Evolutionary conservation across 2,329 filamentous ascomycete genomes (phyloP), one percentile per base, ranked within the genome.

Genomic region (Aspergillus ustus): DNA sequence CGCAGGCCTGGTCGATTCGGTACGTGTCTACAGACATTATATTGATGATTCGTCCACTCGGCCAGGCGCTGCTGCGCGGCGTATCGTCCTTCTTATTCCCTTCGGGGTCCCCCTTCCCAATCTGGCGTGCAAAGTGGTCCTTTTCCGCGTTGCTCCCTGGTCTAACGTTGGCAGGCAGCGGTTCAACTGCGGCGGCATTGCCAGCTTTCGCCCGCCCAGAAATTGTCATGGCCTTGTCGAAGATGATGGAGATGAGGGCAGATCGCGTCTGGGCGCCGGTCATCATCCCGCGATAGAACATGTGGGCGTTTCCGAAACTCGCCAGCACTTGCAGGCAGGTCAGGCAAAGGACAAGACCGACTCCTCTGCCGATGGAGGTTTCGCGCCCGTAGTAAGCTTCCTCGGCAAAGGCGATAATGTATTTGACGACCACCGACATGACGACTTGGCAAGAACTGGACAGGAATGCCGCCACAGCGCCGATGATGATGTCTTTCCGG

Each of bases 21-120:
- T 96, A 96, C 0, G 93, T 95, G 73, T 98, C 94, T 48, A 95
- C 92, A 63, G 91, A 93, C 93, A 98, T 97, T 67, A 98, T 74
- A 68, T 95, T 96, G 73, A 95, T 88, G 55, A 98, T 91, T 64
- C 92, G 87, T 22, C 94, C 94, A 70, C 97, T 98, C 61, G 89
- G 89, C 94, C 94, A 98, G 25, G 94, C 94, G 22, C 86, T 82
- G 3, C 90, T 91, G 69, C 94, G 91, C 5, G 87, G 87, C 9
- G 85, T 78, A 25, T 89, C 86, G 3, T 81, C 77, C 45, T 48
- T 48, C 45, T 19, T 48, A 4, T 19, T 20, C 17, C 19, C 61
- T 58, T 59, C 70, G 63, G 49, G 64, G 54, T 49, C 81, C 80
- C 61, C 55, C 29, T 80, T 75, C 55, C 80, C 75, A 15, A 76